Evolutionary conservation across 345 rosid genomes (phyloP).

Genomic region (Anacardium occidentale): DNA sequence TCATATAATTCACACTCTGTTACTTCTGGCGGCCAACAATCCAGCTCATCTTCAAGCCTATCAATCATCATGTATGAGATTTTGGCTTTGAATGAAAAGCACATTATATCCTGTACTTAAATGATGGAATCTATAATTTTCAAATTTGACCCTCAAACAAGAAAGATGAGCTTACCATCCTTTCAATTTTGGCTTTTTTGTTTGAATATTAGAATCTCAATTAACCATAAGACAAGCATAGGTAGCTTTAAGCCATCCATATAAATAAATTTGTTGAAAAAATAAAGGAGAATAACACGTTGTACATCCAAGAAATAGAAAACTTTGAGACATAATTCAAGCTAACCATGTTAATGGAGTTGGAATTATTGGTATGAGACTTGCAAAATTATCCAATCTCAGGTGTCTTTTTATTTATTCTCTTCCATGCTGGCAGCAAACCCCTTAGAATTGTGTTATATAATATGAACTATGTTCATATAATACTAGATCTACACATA

Average conservation of each 20-base stretch:
- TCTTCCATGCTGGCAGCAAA: slow-evolving; percentile 20
- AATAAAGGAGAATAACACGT: slow-evolving; percentile 21
- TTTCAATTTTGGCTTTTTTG: too few relatives aligned
- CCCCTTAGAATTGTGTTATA: background rate
- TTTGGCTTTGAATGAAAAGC: too few relatives aligned
- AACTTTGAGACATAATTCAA: slow-evolving; percentile 9
- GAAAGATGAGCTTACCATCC: too few relatives aligned
- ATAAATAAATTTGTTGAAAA: background rate
- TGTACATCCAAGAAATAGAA: slow-evolving; percentile 13
- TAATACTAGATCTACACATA: background rate
- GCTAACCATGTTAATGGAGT: slow-evolving; percentile 23
- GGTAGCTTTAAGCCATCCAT: background rate
- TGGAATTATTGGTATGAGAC: slow-evolving; percentile 10
- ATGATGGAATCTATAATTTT: too few relatives aligned
- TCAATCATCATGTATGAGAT: too few relatives aligned
- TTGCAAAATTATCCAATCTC: slow-evolving; percentile 16
- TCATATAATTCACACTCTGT: too few relatives aligned
- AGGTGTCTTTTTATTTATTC: slow-evolving; percentile 31
- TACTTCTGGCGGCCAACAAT: too few relatives aligned
- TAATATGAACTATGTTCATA: too few relatives aligned
- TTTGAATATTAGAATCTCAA: too few relatives aligned
- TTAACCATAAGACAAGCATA: slow-evolving; percentile 19
- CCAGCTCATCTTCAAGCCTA: too few relatives aligned
- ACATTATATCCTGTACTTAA: too few relatives aligned
- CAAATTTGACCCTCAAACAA: too few relatives aligned